Conservation (phyloP, 2,329 filamentous ascomycete genomes). For the Stagonosporopsis rhizophila region DNA sequence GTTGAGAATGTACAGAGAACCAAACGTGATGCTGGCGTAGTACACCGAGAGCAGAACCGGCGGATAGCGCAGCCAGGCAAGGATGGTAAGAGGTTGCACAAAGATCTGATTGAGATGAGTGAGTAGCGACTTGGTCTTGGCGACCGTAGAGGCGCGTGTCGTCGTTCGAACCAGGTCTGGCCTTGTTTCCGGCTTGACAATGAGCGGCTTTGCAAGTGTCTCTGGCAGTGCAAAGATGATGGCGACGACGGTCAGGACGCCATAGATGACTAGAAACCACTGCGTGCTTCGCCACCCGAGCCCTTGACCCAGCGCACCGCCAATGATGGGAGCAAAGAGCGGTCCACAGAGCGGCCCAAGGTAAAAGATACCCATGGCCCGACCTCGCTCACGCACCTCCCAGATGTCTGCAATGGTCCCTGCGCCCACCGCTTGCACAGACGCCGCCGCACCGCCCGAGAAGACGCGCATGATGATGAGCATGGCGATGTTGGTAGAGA, state of each 20-base stretch:
- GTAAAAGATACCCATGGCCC: conserved; percentile 50
- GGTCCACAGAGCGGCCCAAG: conserved; percentile 50
- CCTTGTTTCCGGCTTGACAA: conserved; percentile 5
- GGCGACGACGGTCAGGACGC: conserved; percentile 40
- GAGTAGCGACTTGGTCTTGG: conserved; percentile 40
- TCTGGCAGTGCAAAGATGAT: conserved; percentile 48
- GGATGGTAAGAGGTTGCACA: conserved; percentile 49
- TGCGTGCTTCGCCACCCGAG: conserved; percentile 50
- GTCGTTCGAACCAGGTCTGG: conserved; percentile 36
- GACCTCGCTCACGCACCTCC: conserved; percentile 48
- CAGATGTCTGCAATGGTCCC: conserved; percentile 50
- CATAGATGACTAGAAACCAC: conserved; percentile 51
- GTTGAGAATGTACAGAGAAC: conserved; percentile 50
- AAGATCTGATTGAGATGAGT: conserved; percentile 45
- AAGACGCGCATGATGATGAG: conserved; percentile 46
- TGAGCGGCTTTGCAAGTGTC: conserved; percentile 32
- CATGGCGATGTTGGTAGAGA: conserved; percentile 48
- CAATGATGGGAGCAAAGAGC: conserved; percentile 49
- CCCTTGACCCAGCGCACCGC: conserved; percentile 42
- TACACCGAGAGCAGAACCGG: conserved; percentile 50
- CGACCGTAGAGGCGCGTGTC: conserved; percentile 45
- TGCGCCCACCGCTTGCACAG: conserved; percentile 49
- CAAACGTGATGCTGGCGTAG: conserved; percentile 51
- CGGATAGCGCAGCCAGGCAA: conserved; percentile 49
- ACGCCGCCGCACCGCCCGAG: conserved; percentile 48